Evolutionary conservation across 208 protist species (phyloP), one percentile per base, ranked within the genome.

Genomic region (Novymonas esmeraldas): DNA sequence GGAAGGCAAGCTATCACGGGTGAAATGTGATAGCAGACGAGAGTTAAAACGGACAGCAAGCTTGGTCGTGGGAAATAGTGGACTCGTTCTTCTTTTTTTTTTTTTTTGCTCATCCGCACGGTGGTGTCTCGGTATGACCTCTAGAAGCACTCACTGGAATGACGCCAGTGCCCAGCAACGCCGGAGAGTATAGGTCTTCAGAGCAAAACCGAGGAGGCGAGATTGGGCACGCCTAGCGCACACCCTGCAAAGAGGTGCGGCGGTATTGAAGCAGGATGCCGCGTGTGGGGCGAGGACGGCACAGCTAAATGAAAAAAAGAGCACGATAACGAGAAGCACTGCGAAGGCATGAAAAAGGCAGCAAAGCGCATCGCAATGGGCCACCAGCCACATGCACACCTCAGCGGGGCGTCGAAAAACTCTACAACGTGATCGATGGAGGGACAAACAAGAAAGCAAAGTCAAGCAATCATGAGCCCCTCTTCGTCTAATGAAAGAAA

Each of bases 371-470:
- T 7, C 33, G 42, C 50, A 14, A 56, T 44, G 52, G 42, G 52
- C 5, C 34, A 58, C 31, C 46, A 33, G 62, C 11, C 18, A 58
- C 59, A 36, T 62, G 13, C 59, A 54, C 61, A 70, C 59, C 31
- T 41, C n/a, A 13, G 44, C 51, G 61, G 41, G 31, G 45, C 38
- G 11, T 26, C 29, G 41, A 62, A 60, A 49, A 48, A 44, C 33
- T 49, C 33, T 42, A 56, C 42, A 60, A 31, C 42, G 26, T 48
- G 7, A 64, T 44, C 2, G 3, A 24, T 26, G 24, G 28, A 33
- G 20, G 13, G 44, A 33, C 24, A 10, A 51, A 49, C 11, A 49
- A 51, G 54, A 54, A 61, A 6, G n/a, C 41, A 36, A 24, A 51
- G 45, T 14, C 22, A 59, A 24, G 58, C 28, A 50, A 49, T 26